Conservation (phyloP, 169 alveolate genomes). For the Eimeria necatrix region DNA sequence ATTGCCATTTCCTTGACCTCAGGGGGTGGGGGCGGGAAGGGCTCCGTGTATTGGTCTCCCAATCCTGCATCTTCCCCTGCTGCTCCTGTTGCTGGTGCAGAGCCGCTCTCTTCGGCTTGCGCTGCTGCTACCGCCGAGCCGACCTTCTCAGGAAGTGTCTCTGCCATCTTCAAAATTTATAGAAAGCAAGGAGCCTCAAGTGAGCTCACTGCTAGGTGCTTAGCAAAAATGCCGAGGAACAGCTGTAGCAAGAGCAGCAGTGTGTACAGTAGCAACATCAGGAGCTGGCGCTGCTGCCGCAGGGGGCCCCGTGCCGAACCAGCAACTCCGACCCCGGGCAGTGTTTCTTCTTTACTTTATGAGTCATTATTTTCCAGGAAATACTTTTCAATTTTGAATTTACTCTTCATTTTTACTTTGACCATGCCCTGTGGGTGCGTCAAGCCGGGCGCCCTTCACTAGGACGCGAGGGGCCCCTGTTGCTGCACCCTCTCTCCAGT, state of each 20-base stretch:
- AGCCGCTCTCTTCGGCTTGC: background rate
- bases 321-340: background rate
- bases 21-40: constrained; percentile 27
- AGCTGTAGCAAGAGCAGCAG: background rate
- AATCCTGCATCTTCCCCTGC: background rate
- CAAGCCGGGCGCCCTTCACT: too few relatives aligned
- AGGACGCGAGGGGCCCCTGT: too few relatives aligned
- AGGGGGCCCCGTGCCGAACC: background rate
- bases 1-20: constrained; percentile 14
- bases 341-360: too few relatives aligned
- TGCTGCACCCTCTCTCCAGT: too few relatives aligned
- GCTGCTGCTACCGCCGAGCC: background rate
- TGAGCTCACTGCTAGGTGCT: background rate
- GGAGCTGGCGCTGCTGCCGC: constrained; percentile 25
- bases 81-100: background rate
- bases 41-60: background rate
- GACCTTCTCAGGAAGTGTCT: background rate
- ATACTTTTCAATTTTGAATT: too few relatives aligned
- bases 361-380: too few relatives aligned
- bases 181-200: background rate
- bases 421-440: too few relatives aligned
- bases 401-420: too few relatives aligned
- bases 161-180: background rate
- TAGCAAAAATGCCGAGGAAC: background rate
- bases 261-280: background rate